These are phyloP conservation scores for Sordariomycetes sp. DNA, from an alignment of 2,329 filamentous ascomycete genomes.

Conservation along the genomic window DNA sequence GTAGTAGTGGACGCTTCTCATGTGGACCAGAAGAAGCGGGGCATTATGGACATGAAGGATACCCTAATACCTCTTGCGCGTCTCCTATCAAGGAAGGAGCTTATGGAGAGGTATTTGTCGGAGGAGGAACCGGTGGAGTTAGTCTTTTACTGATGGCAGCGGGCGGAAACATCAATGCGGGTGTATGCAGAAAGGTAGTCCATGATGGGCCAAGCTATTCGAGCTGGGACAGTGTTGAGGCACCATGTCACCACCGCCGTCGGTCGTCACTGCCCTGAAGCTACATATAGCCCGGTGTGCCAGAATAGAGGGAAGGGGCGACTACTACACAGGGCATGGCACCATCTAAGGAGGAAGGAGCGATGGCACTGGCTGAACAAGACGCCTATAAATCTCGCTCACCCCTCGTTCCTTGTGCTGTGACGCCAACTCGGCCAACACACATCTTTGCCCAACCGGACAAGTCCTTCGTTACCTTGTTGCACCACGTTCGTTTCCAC, in stretches of 20 bases:
- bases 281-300: background rate
- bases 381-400: background rate
- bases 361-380: background rate
- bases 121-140: constrained; percentile 47
- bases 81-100: constrained; percentile 59
- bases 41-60: constrained; percentile 92
- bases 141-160: constrained; percentile 47
- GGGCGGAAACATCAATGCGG: background rate
- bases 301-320: background rate
- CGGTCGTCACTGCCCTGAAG: background rate
- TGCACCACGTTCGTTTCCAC: background rate
- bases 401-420: background rate
- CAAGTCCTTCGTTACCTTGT: background rate
- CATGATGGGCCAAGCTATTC: too few species aligned
- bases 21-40: constrained; percentile 89
- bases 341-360: background rate
- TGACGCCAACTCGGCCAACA: background rate
- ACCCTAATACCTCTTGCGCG: constrained; percentile 70
- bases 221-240: too few species aligned
- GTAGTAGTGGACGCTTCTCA: constrained; percentile 86
- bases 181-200: background rate
- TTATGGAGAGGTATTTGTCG: constrained; percentile 59
- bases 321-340: background rate
- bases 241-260: background rate
- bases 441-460: background rate